Conservation (phyloP, 2,329 filamentous ascomycete genomes). For the Diaporthe capsici region DNA sequence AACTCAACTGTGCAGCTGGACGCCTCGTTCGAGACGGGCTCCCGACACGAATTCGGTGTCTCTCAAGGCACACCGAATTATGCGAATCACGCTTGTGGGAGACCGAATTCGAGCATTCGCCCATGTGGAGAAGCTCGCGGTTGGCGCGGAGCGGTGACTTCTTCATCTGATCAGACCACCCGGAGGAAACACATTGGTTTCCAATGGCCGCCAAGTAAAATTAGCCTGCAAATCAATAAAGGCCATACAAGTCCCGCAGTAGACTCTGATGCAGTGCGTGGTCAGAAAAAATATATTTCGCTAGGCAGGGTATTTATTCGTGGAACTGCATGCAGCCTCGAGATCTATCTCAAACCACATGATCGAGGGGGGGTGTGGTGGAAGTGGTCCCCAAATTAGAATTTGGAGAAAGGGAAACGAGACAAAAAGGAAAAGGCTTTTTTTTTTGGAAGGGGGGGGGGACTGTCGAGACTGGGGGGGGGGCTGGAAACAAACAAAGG, state of each 20-base stretch:
- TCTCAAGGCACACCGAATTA: neutral
- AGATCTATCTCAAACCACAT: slow-evolving; percentile 27
- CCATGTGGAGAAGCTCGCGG: neutral
- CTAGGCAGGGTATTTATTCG: slow-evolving; percentile 18
- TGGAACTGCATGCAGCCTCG: slow-evolving; percentile 13
- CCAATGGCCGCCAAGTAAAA: slow-evolving; percentile 1
- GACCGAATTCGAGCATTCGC: slow-evolving; percentile 8
- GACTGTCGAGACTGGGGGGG: neutral
- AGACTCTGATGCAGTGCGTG: slow-evolving; percentile 18
- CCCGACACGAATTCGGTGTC: neutral
- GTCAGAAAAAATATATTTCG: neutral
- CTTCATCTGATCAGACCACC: slow-evolving; percentile 10
- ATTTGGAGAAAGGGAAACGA: slow-evolving; percentile 15
- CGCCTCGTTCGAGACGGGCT: neutral
- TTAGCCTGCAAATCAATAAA: slow-evolving; percentile 16
- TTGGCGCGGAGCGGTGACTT: neutral
- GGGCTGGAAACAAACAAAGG: slow-evolving; percentile 17
- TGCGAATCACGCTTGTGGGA: neutral
- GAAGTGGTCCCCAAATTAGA: slow-evolving; percentile 14
- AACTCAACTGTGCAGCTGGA: neutral
- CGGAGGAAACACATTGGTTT: neutral
- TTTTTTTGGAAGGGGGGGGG: neutral
- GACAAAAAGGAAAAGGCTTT: neutral
- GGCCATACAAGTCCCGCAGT: slow-evolving; percentile 1
- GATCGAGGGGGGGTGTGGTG: neutral